Conservation (phyloP, 106 monocot genomes). For the Phalaenopsis equestris region DNA sequence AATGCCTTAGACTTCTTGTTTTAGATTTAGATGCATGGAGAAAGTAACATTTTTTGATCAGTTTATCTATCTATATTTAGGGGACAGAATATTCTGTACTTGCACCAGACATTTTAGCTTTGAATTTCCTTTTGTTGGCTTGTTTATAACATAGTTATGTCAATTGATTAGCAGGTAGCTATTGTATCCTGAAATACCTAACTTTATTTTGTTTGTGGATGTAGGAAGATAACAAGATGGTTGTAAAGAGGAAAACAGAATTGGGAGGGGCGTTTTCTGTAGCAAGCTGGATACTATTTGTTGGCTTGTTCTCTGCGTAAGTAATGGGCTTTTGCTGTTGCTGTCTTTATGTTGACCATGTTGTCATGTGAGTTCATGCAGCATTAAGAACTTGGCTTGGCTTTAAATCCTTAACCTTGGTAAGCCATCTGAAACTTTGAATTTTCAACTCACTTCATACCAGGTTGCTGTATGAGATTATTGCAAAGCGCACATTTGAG, state of each 20-base stretch:
- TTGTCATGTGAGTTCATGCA: neutral
- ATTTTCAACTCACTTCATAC: neutral
- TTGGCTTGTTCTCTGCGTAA: conserved; percentile 85
- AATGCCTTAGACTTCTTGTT: neutral
- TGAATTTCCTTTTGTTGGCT: neutral
- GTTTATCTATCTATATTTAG: neutral
- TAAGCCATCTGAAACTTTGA: conserved; percentile 1
- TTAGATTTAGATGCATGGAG: neutral
- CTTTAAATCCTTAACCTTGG: neutral
- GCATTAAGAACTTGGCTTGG: neutral
- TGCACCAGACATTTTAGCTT: neutral
- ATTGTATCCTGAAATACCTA: neutral
- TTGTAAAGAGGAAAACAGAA: conserved; percentile 84
- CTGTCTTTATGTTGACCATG: neutral
- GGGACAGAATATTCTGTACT: neutral
- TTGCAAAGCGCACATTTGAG: conserved; percentile 64
- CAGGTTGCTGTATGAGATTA: conserved; percentile 80
- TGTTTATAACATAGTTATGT: neutral
- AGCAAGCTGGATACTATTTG: conserved; percentile 76
- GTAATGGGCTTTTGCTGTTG: conserved; percentile 16
- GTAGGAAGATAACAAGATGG: conserved; percentile 64
- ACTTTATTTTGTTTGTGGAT: conserved; percentile 10
- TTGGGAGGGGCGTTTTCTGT: conserved; percentile 90
- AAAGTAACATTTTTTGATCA: neutral
- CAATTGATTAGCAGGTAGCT: neutral